Percentiles rank a stretch among this genome's conserved stretches.
Evolutionary conservation across 2,329 filamentous ascomycete genomes (phyloP).

Genomic region (Raffaelea deltoideospora): DNA sequence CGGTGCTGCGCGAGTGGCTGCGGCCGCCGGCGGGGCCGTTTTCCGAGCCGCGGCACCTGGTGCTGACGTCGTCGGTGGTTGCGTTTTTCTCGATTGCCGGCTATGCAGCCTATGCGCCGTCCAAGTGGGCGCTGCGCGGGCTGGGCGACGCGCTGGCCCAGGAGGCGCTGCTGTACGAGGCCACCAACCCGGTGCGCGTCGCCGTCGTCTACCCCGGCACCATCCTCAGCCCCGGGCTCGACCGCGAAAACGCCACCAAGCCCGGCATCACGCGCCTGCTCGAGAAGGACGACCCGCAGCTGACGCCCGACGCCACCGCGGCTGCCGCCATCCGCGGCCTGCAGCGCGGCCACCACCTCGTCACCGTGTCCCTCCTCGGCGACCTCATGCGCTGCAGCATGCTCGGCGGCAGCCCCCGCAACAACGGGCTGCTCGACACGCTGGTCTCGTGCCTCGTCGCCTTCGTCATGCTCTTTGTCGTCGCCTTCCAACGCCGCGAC

Average conservation of each 20-base stretch:
- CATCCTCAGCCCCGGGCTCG: constrained; percentile 62
- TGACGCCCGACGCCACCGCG: constrained; percentile 68
- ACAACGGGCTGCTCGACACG: constrained; percentile 45
- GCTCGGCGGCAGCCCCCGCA: constrained; percentile 39
- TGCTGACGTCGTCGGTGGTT: constrained; percentile 70
- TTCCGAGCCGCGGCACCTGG: constrained; percentile 53
- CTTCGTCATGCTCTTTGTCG: constrained; percentile 42
- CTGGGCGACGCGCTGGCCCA: constrained; percentile 72
- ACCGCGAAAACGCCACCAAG: constrained; percentile 63
- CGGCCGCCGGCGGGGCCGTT: constrained; percentile 28
- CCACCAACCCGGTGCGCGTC: constrained; percentile 46
- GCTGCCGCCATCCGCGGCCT: constrained; percentile 52
- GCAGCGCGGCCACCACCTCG: constrained; percentile 65
- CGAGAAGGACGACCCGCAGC: constrained; percentile 68
- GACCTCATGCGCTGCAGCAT: constrained; percentile 51
- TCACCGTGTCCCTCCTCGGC: constrained; percentile 62
- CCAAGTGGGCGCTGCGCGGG: constrained; percentile 72
- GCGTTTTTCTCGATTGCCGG: constrained; percentile 67
- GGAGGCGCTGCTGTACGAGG: constrained; percentile 76
- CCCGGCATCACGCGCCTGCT: constrained; percentile 64
- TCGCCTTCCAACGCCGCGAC: constrained; percentile 39
- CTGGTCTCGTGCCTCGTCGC: constrained; percentile 36
- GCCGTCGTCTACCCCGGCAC: constrained; percentile 75
- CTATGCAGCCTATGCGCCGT: constrained; percentile 69
- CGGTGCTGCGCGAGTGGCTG: constrained; percentile 63